Conservation (phyloP, 2,329 filamentous ascomycete species). For the Neonectria sp. region DNA sequence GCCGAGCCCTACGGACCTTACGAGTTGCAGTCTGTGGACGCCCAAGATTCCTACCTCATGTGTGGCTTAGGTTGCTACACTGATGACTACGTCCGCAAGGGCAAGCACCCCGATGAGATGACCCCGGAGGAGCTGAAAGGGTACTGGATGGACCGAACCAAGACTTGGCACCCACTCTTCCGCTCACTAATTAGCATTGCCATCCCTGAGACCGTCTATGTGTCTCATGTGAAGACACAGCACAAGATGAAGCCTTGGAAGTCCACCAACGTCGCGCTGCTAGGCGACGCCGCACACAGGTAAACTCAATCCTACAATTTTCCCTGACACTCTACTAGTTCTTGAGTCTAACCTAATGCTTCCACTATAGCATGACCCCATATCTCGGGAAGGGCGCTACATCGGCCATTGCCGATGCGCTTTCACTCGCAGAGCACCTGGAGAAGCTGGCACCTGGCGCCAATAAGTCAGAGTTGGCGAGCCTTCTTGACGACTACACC, state of each 20-base stretch:
- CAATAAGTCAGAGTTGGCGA: background rate
- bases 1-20: constrained; percentile 14
- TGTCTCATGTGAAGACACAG: constrained; percentile 18
- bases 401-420: constrained; percentile 10
- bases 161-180: constrained; percentile 16
- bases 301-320: background rate
- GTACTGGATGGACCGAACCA: constrained; percentile 7
- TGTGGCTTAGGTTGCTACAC: constrained; percentile 20
- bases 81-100: constrained; percentile 3
- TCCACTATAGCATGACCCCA: constrained; percentile 16
- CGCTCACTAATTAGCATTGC: constrained; percentile 10
- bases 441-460: background rate
- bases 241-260: constrained; percentile 21
- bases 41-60: constrained; percentile 17
- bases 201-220: constrained; percentile 11
- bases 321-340: too few relatives aligned
- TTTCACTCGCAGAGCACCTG: constrained; percentile 12
- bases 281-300: constrained; percentile 20
- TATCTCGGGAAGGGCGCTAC: constrained; percentile 20
- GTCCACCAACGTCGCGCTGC: constrained; percentile 1
- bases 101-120: constrained; percentile 20
- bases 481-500: background rate
- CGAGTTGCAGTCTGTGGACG: constrained; percentile 5
- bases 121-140: constrained; percentile 12
- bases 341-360: background rate